Base-by-base conservation (phyloP, 2,329 filamentous ascomycete species). In the Aspergillus ustus region DNA sequence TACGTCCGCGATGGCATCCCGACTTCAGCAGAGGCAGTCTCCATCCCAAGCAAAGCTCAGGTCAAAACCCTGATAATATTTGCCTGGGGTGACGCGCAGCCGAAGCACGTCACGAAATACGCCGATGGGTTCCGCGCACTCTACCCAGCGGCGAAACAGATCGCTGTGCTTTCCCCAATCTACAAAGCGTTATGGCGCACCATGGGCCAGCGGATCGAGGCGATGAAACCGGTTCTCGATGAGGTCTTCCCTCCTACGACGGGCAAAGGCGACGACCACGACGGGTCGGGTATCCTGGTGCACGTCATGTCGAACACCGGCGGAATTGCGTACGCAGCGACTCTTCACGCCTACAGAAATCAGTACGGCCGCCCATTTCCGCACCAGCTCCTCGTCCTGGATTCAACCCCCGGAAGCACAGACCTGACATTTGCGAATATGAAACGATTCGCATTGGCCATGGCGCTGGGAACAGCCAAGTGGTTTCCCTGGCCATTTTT, bases 231-330 rank as follows among this genome's bases (percentile, higher is more conserved):
- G 0, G 9, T 55, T 3, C n/a, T 60, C 8, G 43, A 28, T 17
- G 52, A 45, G 6, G 13, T 22, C 1, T 60, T 51, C 40, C 50
- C 50, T 1, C 15, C 29, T 7, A 19, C 22, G 19, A n/a, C 25
- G 3, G 17, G 11, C 1, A 37, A 49, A 2, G 7, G 6, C 2
- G 48, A 37, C n/a, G 34, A 34, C 1, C 25, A 46, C 22, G 46
- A 17, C 2, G 29, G 29, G 1, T 44, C 34, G 2, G 34, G 34
- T 11, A 13, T 60, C 15, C 22, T 60, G 17, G 13, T 51, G 0
- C 58, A 60, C 7, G 52, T 55, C 45, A 60, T 60, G 58, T 60
- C 58, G 1, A 55, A 55, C n/a, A 60, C 58, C 3, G 58, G 58
- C 1, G 58, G 51, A 1, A 60, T 60, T 11, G 37, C 31, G 5